Evolutionary conservation across 192 early-diverging fungal species (phyloP), one percentile per base, ranked within the genome.

Genomic region (Spizellomyces sp.): DNA sequence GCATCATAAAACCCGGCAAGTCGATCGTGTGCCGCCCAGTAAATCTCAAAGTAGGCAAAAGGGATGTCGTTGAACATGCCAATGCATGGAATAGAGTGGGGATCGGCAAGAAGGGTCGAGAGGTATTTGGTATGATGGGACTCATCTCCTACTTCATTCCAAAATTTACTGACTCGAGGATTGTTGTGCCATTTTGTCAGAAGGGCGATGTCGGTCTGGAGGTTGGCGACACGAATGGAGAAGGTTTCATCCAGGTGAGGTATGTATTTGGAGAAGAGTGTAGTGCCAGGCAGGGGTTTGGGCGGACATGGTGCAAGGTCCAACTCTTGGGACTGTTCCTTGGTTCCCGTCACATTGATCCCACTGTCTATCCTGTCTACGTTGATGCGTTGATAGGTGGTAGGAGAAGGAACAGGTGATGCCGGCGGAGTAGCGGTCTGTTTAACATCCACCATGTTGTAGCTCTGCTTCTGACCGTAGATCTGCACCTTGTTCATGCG

Each of bases 21-120:
- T 9, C 8, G 10, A 48, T 75, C 71, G 17, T 46, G 42, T 43
- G 46, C 50, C 14, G 66, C 75, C 58, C 63, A 75, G 66, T 76
- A 76, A 22, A 75, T 58, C 68, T 76, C 75, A 41, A 76, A 70
- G 60, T 76, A 76, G 9, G 45, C 65, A 21, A 76, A 75, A 14
- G 75, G 75, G 19, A 69, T 21, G 41, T 68, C 58, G 48, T 75
- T 61, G 67, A 71, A 55, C 19, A 15, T 10, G 36, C 41, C 74
- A 19, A 75, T 70, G 54, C 47, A 56, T 15, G 74, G 74, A 12
- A 70, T 61, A n/a, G 57, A 27, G 45, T 75, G 66, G 14, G 56
- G 22, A 21, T 12, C n/a, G 48, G 47, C 15, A 10, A 41, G 27
- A 36, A 59, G 48, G 3, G 9, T 63, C 9, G 6, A 50, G 17